Base-by-base conservation (phyloP, 139 green algal genomes). In the Astrephomene gubernaculifera region DNA sequence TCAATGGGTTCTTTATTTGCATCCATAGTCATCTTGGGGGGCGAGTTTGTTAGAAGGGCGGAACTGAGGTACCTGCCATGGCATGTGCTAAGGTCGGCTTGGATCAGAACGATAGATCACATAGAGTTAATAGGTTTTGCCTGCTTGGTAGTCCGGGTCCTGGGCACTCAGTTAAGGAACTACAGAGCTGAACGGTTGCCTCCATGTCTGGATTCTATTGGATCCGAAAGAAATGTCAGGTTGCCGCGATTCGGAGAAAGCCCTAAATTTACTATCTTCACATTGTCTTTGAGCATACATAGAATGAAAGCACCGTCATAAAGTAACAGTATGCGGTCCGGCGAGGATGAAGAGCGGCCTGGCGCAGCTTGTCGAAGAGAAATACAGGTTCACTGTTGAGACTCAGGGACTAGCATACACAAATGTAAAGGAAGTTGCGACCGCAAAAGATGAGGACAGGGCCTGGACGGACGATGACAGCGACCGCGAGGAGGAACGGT, bases 381-480 rank as follows among this genome's bases (percentile, higher is more conserved):
- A 74, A 39, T 41, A 67, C 36, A 35, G 63, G 41, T 84, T 84
- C 22, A 74, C 61, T 0, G 35, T 75, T 1, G 78, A 84, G 63
- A 75, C 78, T 6, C 78, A 84, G 27, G 78, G 78, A 1, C 43
- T 84, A 25, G 2, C 19, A 8, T 84, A 84, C 75, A 27, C 60
- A 2, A 17, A 57, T 3, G 44, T 61, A 24, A 29, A 49, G 6
- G 10, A 44, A 10, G 24, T 12, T 36, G 25, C 12, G 12, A 38
- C 36, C 19, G 19, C 29, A 24, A 31, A 45, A 38, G 78, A 84
- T 24, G 78, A 84, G 22, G 78, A 73, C n/a, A 38, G 5, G 31
- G 78, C 44, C 1, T 84, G 78, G 78, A 53, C n/a, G 8, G 78
- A 74, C 24, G 78, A 84, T 25, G 78, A 84, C 24, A 80, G 52